Base-by-base conservation (phyloP, 2,329 filamentous ascomycete species). In the Fusarium palustre region DNA sequence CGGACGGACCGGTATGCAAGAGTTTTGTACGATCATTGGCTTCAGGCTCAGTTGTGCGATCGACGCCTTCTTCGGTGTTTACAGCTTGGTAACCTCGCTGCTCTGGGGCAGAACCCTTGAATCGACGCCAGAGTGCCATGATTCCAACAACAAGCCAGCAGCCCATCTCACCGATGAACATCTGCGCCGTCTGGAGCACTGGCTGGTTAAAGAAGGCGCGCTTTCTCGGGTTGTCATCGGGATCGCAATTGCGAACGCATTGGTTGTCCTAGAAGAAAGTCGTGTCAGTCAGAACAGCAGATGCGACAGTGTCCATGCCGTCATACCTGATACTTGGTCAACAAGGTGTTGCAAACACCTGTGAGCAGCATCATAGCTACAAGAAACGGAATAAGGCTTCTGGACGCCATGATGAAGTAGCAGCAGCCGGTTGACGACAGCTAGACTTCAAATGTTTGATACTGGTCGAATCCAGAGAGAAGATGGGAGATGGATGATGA, bases 361-460 rank as follows among this genome's bases (percentile, higher is more conserved):
- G 95, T 97, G 77, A 97, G 82, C 77, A 98, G 86, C 95, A 98
- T 98, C 93, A 97, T 97, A 74, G 86, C 91, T 80, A 98, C 93
- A 68, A 98, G 86, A 76, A 97, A 87, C 38, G 94, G 94, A 64
- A 98, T 88, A 57, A 93, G 78, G 38, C 88, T 87, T 78, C 88
- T 88, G 71, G 87, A 85, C 72, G 91, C 87, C 92, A 97, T 97
- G 56, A 64, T 63, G 64, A 55, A 60, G 55, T 42, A 53, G 42
- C n/a, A 43, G 33, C 46, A 43, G 33, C 46, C 42, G 42, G 43
- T 56, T 25, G 48, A 49, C 24, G 43, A 34, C 36, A 48, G 52
- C 45, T 55, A 53, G 24, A n/a, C 49, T 38, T 55, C 38, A 30
- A 46, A 36, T 50, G 22, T 36, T 55, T 54, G 61, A 60, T 60